A percentile compares a stretch with the other conserved stretches of the same genome.
Evolutionary conservation across 1,284 basidiomycete species (phyloP).

Genomic region (Trichosporon coremiiforme): DNA sequence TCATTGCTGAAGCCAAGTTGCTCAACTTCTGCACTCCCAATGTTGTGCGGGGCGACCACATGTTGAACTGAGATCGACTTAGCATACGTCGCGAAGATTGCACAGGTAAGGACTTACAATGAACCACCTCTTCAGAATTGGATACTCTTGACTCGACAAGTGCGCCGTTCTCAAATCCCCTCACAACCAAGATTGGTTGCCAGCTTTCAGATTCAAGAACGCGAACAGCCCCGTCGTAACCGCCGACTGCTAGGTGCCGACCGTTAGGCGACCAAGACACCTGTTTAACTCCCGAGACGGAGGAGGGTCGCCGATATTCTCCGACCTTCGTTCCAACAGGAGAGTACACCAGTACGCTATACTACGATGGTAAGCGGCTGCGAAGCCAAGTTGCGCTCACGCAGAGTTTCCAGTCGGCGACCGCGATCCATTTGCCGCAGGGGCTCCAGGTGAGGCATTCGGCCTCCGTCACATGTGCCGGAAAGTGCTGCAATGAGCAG

Average conservation of each 20-base stretch:
- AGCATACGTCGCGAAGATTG: neutral
- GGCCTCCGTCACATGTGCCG: slow-evolving; percentile 72
- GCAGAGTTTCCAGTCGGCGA: slow-evolving; percentile 79
- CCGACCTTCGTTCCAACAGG: slow-evolving; percentile 70
- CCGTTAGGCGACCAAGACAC: slow-evolving; percentile 73
- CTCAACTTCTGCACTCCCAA: neutral
- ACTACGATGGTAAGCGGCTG: slow-evolving; percentile 60
- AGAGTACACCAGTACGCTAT: slow-evolving; percentile 74
- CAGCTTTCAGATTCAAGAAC: slow-evolving; percentile 29
- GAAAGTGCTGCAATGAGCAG: slow-evolving; percentile 66
- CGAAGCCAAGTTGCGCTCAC: slow-evolving; percentile 56
- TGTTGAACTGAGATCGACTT: too few species aligned
- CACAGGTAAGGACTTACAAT: neutral
- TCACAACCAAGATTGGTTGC: slow-evolving; percentile 19
- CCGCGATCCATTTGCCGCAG: slow-evolving; percentile 73
- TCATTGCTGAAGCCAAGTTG: slow-evolving; percentile 77
- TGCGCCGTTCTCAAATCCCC: neutral
- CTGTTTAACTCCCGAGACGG: slow-evolving; percentile 62
- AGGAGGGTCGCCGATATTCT: slow-evolving; percentile 63
- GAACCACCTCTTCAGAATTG: neutral
- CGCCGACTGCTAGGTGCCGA: slow-evolving; percentile 20
- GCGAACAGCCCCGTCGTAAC: slow-evolving; percentile 21
- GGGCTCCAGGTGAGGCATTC: slow-evolving; percentile 78
- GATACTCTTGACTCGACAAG: neutral
- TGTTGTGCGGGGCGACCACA: neutral